Percentiles rank a stretch among this genome's conserved stretches.
phyloP scores from a whole-genome alignment of 2,329 filamentous ascomycete genomes.

The Venturia pyrina region DNA sequence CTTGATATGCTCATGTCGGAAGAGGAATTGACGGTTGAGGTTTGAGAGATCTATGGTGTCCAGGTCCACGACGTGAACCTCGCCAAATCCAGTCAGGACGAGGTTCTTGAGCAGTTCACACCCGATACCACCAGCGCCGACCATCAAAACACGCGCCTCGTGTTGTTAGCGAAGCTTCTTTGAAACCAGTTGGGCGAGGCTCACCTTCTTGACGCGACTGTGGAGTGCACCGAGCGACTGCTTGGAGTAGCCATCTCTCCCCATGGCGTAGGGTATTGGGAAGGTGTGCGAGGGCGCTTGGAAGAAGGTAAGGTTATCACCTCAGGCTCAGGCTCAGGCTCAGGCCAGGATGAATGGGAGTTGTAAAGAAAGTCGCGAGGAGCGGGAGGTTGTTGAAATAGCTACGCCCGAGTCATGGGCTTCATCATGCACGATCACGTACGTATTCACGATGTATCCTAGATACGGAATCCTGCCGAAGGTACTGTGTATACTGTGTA shows the following conservation, averaged over 20 bases:
- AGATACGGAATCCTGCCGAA: no score
- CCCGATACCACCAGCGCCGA: conserved; percentile 93
- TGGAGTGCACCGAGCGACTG: conserved; percentile 63
- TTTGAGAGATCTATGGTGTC: conserved; percentile 98
- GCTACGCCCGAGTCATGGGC: no score
- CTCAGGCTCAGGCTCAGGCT: no score
- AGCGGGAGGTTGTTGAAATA: background rate
- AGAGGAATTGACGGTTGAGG: conserved; percentile 93
- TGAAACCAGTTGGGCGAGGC: conserved; percentile 13
- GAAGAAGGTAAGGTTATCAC: background rate
- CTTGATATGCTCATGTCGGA: conserved; percentile 94
- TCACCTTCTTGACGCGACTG: conserved; percentile 58
- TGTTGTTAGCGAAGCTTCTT: conserved; percentile 2
- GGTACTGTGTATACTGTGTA: no score
- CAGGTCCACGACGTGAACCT: conserved; percentile 90
- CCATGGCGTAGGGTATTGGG: conserved; percentile 26
- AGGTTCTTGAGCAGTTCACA: conserved; percentile 97
- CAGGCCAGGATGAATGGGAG: background rate
- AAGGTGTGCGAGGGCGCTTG: background rate
- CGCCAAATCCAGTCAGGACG: conserved; percentile 80
- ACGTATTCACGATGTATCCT: no score
- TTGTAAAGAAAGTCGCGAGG: background rate
- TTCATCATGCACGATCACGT: no score
- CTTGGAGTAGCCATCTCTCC: conserved; percentile 38
- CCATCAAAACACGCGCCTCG: conserved; percentile 80